These are phyloP conservation scores for Heteromeles arbutifolia DNA, from an alignment of 306 rosid genomes.

Conservation along the genomic window DNA sequence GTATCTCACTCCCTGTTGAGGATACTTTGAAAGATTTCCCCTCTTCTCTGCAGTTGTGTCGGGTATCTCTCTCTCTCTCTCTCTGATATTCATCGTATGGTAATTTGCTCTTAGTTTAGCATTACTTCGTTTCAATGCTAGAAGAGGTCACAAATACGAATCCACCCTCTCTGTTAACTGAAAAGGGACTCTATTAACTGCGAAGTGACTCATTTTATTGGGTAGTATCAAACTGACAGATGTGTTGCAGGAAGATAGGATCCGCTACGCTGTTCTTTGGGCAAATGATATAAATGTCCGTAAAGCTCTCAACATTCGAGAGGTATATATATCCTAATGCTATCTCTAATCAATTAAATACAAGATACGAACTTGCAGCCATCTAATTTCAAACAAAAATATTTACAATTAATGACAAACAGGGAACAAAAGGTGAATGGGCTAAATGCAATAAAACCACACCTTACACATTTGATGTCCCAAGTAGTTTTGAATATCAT, in stretches of 20 bases:
- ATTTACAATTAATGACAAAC: neutral
- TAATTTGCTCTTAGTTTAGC: too few relatives aligned
- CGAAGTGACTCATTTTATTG: too few relatives aligned
- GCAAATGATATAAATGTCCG: constrained; percentile 1
- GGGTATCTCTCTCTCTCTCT: constrained; percentile 4
- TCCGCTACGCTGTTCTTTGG: neutral
- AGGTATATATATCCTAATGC: neutral
- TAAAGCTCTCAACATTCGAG: constrained; percentile 1
- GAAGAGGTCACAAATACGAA: too few relatives aligned
- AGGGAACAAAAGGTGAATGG: constrained; percentile 1
- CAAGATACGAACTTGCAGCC: neutral
- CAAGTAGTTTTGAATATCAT: neutral
- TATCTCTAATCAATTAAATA: neutral
- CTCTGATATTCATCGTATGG: neutral
- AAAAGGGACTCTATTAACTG: too few relatives aligned
- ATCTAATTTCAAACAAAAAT: neutral
- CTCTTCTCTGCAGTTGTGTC: neutral
- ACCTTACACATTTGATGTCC: neutral
- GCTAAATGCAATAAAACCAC: neutral
- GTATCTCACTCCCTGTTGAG: neutral
- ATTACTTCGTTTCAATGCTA: too few relatives aligned
- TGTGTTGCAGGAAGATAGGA: neutral
- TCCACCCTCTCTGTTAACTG: too few relatives aligned
- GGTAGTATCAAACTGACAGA: neutral
- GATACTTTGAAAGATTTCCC: neutral